Conservation (phyloP, 129 eudicot species). For the Flaveria robusta region DNA sequence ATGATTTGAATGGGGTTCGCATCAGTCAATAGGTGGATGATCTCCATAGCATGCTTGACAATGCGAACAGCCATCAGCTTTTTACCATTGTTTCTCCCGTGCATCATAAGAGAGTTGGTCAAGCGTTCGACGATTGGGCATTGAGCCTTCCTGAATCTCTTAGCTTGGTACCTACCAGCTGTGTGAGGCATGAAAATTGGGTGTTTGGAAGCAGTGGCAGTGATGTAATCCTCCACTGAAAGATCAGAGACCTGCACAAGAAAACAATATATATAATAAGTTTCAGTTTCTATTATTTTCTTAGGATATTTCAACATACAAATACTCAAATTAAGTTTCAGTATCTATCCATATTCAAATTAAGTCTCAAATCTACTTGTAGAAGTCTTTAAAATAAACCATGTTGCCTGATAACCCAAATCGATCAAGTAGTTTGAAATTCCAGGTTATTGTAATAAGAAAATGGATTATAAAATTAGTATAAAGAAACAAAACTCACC, state of each 20-base stretch:
- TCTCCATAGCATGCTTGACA: slow-evolving; percentile 83
- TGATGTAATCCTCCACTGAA: slow-evolving; percentile 77
- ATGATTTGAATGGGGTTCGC: slow-evolving; percentile 76
- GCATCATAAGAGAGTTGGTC: slow-evolving; percentile 93
- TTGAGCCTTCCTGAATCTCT: slow-evolving; percentile 79
- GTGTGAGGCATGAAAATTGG: slow-evolving; percentile 81
- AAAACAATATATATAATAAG: neutral
- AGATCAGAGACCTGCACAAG: slow-evolving; percentile 54
- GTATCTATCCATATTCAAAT: neutral
- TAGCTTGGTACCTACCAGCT: slow-evolving; percentile 80
- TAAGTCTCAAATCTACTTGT: neutral
- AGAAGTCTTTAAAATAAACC: neutral
- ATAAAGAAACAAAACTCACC: neutral
- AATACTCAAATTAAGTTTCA: neutral
- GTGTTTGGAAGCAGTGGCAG: slow-evolving; percentile 71
- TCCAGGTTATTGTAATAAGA: no score
- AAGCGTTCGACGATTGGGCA: slow-evolving; percentile 83
- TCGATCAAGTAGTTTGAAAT: neutral
- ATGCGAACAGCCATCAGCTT: slow-evolving; percentile 81
- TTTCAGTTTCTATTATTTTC: neutral
- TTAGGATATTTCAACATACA: neutral
- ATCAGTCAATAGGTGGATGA: slow-evolving; percentile 75
- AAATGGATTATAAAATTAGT: no score
- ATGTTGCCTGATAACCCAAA: neutral
- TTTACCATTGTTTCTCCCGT: slow-evolving; percentile 82